Evolutionary conservation across 495 filamentous ascomycete species (phyloP).

Genomic region (Xylaria cubensis): DNA sequence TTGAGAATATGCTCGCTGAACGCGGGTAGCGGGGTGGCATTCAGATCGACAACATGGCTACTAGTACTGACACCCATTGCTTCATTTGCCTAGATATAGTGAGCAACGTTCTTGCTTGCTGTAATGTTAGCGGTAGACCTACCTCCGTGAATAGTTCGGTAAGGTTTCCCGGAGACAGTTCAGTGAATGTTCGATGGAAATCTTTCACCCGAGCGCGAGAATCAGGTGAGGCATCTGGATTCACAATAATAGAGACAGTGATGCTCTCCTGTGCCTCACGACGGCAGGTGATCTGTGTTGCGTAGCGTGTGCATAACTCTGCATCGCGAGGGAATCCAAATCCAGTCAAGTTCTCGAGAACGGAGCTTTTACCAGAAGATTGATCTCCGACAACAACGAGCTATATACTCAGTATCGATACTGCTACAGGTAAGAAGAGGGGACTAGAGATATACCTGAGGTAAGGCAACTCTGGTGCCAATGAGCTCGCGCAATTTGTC

Average conservation of each 20-base stretch:
- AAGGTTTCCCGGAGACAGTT: slow-evolving; percentile 36
- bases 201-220: slow-evolving; percentile 31
- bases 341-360: slow-evolving; percentile 59
- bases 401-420: slow-evolving; percentile 31
- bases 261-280: slow-evolving; percentile 44
- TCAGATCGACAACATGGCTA: slow-evolving; percentile 14
- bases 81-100: slow-evolving; percentile 46
- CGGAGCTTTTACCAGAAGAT: slow-evolving; percentile 60
- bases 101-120: slow-evolving; percentile 12
- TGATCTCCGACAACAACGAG: slow-evolving; percentile 59
- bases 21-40: slow-evolving; percentile 36
- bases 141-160: slow-evolving; percentile 40
- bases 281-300: slow-evolving; percentile 64
- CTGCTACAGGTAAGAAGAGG: not conserved
- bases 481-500: slow-evolving; percentile 51
- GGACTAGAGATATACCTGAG: slow-evolving; percentile 37
- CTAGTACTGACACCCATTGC: slow-evolving; percentile 51
- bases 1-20: slow-evolving; percentile 66
- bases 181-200: slow-evolving; percentile 32
- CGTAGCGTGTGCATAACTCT: slow-evolving; percentile 64
- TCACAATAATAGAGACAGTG: slow-evolving; percentile 55
- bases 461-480: slow-evolving; percentile 46
- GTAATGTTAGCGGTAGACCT: slow-evolving; percentile 7
- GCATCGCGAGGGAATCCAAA: slow-evolving; percentile 59
- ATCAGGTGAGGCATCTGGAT: slow-evolving; percentile 31